Evolutionary conservation across 208 protist genomes (phyloP).

Genomic region (Trypanosomatidae sp.): DNA sequence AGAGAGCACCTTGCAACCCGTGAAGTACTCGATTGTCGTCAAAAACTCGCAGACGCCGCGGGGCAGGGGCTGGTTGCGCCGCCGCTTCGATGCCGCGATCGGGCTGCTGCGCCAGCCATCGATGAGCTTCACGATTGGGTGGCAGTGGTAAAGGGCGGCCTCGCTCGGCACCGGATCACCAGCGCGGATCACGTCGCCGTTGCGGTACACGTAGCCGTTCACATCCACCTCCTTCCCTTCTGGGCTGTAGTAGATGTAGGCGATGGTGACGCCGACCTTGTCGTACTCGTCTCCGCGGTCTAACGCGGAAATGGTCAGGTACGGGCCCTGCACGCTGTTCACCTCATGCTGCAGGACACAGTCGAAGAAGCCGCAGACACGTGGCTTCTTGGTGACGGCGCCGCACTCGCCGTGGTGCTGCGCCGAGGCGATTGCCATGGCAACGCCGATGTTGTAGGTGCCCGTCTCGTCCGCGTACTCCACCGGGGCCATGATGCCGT

Average conservation of each 20-base stretch:
- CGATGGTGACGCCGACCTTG: conserved; percentile 83
- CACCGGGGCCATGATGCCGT: conserved; percentile 75
- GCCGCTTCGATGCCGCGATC: conserved; percentile 63
- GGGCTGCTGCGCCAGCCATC: conserved; percentile 81
- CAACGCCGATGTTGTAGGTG: conserved; percentile 88
- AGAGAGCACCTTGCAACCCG: conserved; percentile 80
- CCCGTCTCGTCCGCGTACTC: conserved; percentile 81
- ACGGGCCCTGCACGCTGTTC: conserved; percentile 87
- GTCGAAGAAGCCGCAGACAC: conserved; percentile 91
- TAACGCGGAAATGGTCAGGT: conserved; percentile 91
- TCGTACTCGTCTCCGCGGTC: conserved; percentile 93
- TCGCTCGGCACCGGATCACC: conserved; percentile 89
- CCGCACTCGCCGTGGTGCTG: conserved; percentile 88
- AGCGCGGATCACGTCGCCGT: conserved; percentile 88
- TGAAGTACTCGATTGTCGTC: conserved; percentile 86
- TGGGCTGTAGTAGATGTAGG: conserved; percentile 85
- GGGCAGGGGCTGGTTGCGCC: conserved; percentile 67
- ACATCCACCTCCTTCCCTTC: conserved; percentile 46
- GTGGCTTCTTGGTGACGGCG: conserved; percentile 88
- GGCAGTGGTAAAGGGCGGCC: conserved; percentile 74
- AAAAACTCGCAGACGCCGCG: conserved; percentile 76
- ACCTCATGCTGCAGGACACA: conserved; percentile 93
- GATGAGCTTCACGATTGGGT: conserved; percentile 88
- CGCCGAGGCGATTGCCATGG: conserved; percentile 83
- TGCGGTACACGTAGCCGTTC: conserved; percentile 81